Evolutionary conservation across 371 early-diverging fungal genomes (phyloP).

Genomic region (Haplosporangium sp.): DNA sequence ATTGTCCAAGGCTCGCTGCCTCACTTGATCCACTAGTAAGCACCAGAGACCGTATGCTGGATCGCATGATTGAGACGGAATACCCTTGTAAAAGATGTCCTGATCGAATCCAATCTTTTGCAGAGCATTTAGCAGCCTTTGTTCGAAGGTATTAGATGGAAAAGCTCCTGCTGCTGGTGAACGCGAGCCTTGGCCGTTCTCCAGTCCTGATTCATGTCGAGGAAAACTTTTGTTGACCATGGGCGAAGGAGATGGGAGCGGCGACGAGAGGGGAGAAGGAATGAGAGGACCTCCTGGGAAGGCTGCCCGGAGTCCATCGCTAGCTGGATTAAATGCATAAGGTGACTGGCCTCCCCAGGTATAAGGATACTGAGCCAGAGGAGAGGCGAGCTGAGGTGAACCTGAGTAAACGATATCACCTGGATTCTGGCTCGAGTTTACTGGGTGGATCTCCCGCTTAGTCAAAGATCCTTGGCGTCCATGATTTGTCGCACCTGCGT

Average conservation of each 20-base stretch:
- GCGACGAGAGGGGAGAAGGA: slow-evolving; percentile 42
- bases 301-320: slow-evolving; percentile 29
- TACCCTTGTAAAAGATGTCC: slow-evolving; percentile 64
- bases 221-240: slow-evolving; percentile 50
- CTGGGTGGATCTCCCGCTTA: slow-evolving; percentile 42
- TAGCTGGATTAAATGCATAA: slow-evolving; percentile 33
- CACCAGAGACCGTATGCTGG: slow-evolving; percentile 80
- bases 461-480: slow-evolving; percentile 43
- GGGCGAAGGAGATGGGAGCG: slow-evolving; percentile 52
- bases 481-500: slow-evolving; percentile 18
- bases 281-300: slow-evolving; percentile 31
- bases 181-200: slow-evolving; percentile 17
- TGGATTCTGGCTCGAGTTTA: slow-evolving; percentile 21
- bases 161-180: slow-evolving; percentile 45
- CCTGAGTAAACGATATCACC: slow-evolving; percentile 23
- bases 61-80: slow-evolving; percentile 75
- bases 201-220: slow-evolving; percentile 23
- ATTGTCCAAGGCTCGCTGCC: slow-evolving; percentile 38
- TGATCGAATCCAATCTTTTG: slow-evolving; percentile 75
- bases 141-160: slow-evolving; percentile 59
- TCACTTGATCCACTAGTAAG: slow-evolving; percentile 63
- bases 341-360: slow-evolving; percentile 46
- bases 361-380: slow-evolving; percentile 37
- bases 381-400: slow-evolving; percentile 48
- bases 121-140: slow-evolving; percentile 62